Conservation (phyloP, 495 filamentous ascomycete genomes). For the Articulospora tetracladia region DNA sequence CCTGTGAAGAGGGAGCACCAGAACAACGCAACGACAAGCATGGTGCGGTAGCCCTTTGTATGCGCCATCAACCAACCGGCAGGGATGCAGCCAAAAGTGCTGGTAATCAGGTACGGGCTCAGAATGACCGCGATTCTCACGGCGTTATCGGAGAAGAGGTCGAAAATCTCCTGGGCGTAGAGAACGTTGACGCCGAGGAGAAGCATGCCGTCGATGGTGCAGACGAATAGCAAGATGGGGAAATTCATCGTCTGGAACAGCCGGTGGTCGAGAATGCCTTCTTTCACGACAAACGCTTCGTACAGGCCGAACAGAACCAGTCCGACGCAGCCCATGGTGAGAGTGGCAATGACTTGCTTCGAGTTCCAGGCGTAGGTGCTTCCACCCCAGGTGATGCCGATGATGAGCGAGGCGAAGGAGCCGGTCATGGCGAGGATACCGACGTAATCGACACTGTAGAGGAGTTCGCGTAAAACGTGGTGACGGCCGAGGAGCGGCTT, state of each 20-base stretch:
- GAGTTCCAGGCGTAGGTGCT: constrained; percentile 56
- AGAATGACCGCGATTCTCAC: constrained; percentile 19
- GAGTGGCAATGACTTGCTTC: constrained; percentile 55
- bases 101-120: constrained; percentile 13
- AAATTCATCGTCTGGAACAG: constrained; percentile 17
- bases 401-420: constrained; percentile 13
- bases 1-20: constrained; percentile 14
- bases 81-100: constrained; percentile 15
- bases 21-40: constrained; percentile 11
- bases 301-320: constrained; percentile 48
- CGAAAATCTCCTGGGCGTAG: constrained; percentile 17
- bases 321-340: constrained; percentile 43
- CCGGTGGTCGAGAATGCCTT: constrained; percentile 18
- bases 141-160: constrained; percentile 14
- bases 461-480: constrained; percentile 1
- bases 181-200: constrained; percentile 20
- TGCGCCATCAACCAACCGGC: constrained; percentile 17
- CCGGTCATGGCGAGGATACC: constrained; percentile 14
- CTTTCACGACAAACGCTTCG: constrained; percentile 30
- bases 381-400: constrained; percentile 51
- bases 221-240: constrained; percentile 17
- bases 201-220: constrained; percentile 18
- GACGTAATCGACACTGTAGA: constrained; percentile 9
- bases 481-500: constrained; percentile 15
- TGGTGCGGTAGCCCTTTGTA: constrained; percentile 7